Percentiles rank a stretch among this genome's conserved stretches.
Evolutionary conservation across 805 yeast species (phyloP).

Genomic region (Candida xiaguanensis): DNA sequence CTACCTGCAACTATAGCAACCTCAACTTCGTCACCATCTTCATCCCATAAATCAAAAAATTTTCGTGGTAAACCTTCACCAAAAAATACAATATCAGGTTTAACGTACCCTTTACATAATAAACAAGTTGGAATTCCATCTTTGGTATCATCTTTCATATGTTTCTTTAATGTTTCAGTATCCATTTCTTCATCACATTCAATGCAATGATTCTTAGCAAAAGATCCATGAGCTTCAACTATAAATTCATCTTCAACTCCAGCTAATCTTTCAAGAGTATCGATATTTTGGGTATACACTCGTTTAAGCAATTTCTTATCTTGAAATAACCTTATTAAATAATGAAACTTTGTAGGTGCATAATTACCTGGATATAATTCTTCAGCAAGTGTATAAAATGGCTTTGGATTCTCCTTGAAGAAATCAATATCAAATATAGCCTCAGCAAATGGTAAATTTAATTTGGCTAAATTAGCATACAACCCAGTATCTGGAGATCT

Average conservation of each 20-base stretch:
- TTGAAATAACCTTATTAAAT: constrained; percentile 63
- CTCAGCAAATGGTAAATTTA: constrained; percentile 86
- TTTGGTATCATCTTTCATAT: constrained; percentile 28
- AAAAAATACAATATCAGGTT: constrained; percentile 92
- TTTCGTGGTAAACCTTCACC: constrained; percentile 79
- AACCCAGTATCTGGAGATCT: constrained; percentile 87
- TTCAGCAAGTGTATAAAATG: constrained; percentile 79
- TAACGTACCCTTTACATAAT: constrained; percentile 71
- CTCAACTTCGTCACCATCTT: constrained; percentile 49
- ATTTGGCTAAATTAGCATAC: constrained; percentile 70
- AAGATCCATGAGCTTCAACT: constrained; percentile 94
- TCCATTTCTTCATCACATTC: constrained; percentile 60
- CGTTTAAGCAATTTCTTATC: constrained; percentile 60
- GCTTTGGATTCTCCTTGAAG: constrained; percentile 70
- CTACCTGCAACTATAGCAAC: constrained; percentile 90
- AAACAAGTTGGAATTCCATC: constrained; percentile 53
- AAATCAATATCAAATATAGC: constrained; percentile 92
- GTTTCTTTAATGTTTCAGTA: constrained; percentile 39
- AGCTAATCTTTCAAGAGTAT: constrained; percentile 83
- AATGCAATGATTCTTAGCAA: constrained; percentile 80
- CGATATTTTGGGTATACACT: constrained; percentile 90
- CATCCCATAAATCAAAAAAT: constrained; percentile 70
- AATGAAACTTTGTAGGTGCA: constrained; percentile 79
- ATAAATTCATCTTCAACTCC: constrained; percentile 63
- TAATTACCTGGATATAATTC: constrained; percentile 89